Evolutionary conservation across 2,329 filamentous ascomycete species (phyloP), one percentile per base, ranked within the genome.

Genomic region (Fusarium guadeloupense): DNA sequence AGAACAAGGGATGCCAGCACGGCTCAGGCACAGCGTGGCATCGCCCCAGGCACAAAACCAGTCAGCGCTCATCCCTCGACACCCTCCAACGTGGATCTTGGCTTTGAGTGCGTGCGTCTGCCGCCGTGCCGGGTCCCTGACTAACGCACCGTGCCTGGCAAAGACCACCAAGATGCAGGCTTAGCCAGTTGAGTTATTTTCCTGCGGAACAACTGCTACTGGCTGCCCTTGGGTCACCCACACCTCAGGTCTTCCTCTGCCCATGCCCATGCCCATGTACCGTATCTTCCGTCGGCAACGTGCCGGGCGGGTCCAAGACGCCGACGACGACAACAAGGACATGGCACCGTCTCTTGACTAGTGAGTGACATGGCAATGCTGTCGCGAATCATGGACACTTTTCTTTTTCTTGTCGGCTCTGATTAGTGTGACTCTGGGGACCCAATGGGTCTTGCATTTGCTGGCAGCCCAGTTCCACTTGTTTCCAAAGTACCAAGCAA

Each of bases 121-220:
- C 58, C 45, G 57, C 54, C 28, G 33, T 66, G 49, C 40, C 33
- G 43, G 67, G 67, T 63, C 66, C 66, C 62, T 65, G 66, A 66
- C 67, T 69, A 69, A 69, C 60, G 64, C 64, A 69, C 59, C 62
- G 67, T 69, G 67, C 67, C 67, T 66, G 53, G 53, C 16, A 54
- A 54, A 41, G 28, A 35, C 53, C 42, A 41, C 53, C 30, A 48
- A 54, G 41, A 56, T 60, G 43, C 30, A 17, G 56, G 41, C 33
- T 20, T 60, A 64, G 55, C 46, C 28, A 48, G n/a, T 43, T 68
- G 67, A 69, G 64, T 66, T 62, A 69, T 69, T 69, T 69, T 69
- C 48, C 54, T 50, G 54, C 59, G 40, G 41, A 38, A n/a, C 17
- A 33, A 9, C 31, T 14, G n/a, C 39, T 30, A 62, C 47, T 57